These are phyloP conservation scores for Moringa oleifera DNA, from an alignment of 345 rosid genomes.

Conservation along the genomic window DNA sequence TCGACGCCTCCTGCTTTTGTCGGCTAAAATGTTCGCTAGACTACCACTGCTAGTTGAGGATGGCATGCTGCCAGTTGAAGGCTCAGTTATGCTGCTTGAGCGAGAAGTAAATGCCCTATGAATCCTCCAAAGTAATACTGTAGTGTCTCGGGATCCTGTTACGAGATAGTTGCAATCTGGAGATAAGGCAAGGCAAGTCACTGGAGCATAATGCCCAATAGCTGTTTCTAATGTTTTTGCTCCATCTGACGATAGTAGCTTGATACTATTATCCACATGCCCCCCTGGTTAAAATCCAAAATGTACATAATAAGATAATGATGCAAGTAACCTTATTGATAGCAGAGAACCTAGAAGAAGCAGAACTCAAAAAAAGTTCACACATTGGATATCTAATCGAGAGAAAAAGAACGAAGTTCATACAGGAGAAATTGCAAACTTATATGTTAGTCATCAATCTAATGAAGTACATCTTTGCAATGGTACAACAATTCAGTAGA, in stretches of 20 bases:
- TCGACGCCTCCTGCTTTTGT: slow-evolving; percentile 51
- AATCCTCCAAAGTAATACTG: slow-evolving; percentile 88
- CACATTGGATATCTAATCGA: not conserved
- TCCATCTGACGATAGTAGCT: slow-evolving; percentile 78
- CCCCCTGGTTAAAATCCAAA: slow-evolving; percentile 54
- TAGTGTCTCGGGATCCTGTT: slow-evolving; percentile 84
- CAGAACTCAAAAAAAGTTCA: not conserved
- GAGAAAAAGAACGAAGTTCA: not conserved
- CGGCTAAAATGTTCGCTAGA: slow-evolving; percentile 42
- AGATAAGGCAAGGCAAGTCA: slow-evolving; percentile 93
- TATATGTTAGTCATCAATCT: not conserved
- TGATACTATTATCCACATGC: slow-evolving; percentile 88
- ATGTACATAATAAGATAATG: not conserved
- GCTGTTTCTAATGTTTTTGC: slow-evolving; percentile 91
- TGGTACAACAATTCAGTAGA: not conserved
- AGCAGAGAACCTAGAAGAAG: not conserved
- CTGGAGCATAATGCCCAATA: slow-evolving; percentile 88
- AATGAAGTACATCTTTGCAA: not conserved
- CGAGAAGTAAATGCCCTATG: slow-evolving; percentile 51
- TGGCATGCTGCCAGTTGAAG: slow-evolving; percentile 39
- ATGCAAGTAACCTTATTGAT: not conserved
- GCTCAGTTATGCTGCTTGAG: slow-evolving; percentile 48
- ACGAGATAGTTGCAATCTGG: slow-evolving; percentile 80
- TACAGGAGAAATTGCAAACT: not conserved
- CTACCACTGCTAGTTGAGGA: slow-evolving; percentile 38